A percentile compares a stretch with the other conserved stretches of the same genome.
phyloP scores from a whole-genome alignment of 352 stramenopile genomes.

The Globisporangium rhizosaccharum region DNA sequence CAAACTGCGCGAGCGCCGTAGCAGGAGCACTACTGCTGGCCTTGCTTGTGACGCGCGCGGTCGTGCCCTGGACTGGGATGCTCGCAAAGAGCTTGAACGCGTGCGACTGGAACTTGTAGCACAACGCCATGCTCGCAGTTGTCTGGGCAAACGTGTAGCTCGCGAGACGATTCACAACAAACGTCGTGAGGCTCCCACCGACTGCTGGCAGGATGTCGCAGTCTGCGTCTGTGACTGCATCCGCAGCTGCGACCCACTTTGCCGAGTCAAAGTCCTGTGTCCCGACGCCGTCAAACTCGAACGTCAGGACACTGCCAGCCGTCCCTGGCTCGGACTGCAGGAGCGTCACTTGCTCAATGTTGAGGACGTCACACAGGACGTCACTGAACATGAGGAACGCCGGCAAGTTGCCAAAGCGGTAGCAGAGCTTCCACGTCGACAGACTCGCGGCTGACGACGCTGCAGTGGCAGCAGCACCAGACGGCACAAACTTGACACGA shows the following conservation, averaged over 20 bases:
- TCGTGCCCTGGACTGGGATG: conserved; percentile 32
- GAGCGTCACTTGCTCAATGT: conserved; percentile 39
- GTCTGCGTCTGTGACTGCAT: conserved; percentile 24
- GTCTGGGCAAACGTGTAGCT: conserved; percentile 42
- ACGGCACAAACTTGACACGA: conserved; percentile 32
- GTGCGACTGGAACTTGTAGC: conserved; percentile 54
- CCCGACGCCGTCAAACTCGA: conserved; percentile 51
- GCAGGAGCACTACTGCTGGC: conserved; percentile 6
- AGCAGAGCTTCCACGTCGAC: conserved; percentile 66
- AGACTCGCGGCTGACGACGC: conserved; percentile 13
- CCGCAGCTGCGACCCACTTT: conserved; percentile 41
- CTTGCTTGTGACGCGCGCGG: conserved; percentile 7
- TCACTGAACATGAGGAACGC: conserved; percentile 57
- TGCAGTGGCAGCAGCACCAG: conserved; percentile 3
- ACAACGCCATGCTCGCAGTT: conserved; percentile 36
- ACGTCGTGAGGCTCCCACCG: conserved; percentile 26
- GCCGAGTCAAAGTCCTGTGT: conserved; percentile 54
- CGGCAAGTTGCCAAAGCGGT: conserved; percentile 49
- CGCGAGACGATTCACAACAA: conserved; percentile 32
- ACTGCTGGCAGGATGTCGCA: conserved; percentile 34
- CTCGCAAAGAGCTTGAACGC: conserved; percentile 45
- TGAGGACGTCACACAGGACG: conserved; percentile 49
- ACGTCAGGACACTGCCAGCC: conserved; percentile 39
- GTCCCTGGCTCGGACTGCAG: conserved; percentile 24
- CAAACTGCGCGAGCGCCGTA: conserved; percentile 13